Conservation (phyloP, 176 grass and related monocot species). For the Thinopyrum elongatum region DNA sequence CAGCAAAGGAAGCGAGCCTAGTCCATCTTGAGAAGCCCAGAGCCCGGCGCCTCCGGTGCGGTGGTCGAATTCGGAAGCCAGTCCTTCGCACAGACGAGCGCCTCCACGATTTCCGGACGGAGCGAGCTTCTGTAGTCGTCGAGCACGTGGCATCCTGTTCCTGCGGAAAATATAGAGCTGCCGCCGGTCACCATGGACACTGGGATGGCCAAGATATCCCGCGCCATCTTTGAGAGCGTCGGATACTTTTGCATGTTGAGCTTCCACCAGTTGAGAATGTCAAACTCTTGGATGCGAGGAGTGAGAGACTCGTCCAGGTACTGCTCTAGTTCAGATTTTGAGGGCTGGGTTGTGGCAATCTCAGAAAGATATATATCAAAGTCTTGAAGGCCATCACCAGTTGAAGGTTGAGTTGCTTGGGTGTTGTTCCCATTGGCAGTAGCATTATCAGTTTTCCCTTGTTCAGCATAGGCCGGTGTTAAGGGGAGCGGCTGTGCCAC, state of each 20-base stretch:
- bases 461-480: conserved; percentile 52
- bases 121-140: conserved; percentile 36
- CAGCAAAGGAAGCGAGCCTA: neutral
- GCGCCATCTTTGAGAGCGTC: conserved; percentile 64
- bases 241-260: conserved; percentile 63
- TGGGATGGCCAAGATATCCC: conserved; percentile 59
- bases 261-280: conserved; percentile 76
- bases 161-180: conserved; percentile 47
- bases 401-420: conserved; percentile 26
- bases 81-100: conserved; percentile 31
- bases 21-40: conserved; percentile 13
- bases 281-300: conserved; percentile 57
- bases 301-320: conserved; percentile 62
- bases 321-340: conserved; percentile 60
- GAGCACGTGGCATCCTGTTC: conserved; percentile 49
- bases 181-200: conserved; percentile 50
- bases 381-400: conserved; percentile 57
- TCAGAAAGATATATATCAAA: conserved; percentile 71
- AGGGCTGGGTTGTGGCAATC: conserved; percentile 58
- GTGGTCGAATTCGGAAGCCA: conserved; percentile 21
- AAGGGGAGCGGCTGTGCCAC: conserved; percentile 44
- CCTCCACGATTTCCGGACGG: conserved; percentile 26
- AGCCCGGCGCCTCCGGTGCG: neutral
- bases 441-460: conserved; percentile 40
- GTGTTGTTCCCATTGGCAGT: conserved; percentile 27